phyloP scores from a whole-genome alignment of 768 basidiomycete species.

The Pisolithus sp. region DNA sequence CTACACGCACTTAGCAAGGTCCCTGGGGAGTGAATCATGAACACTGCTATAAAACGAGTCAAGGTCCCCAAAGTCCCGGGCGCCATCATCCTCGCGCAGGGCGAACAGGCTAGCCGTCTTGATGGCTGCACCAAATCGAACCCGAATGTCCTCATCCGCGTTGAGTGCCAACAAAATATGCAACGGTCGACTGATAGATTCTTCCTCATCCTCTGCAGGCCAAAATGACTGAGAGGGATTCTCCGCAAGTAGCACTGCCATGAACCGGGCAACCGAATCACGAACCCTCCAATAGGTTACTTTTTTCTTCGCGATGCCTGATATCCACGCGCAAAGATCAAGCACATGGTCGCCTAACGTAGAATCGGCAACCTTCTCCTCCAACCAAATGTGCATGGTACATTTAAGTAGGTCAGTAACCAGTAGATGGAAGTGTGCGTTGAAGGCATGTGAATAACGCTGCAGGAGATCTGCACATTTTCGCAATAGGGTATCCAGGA shows the following conservation, averaged over 20 bases:
- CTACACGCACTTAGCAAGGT: constrained; percentile 45
- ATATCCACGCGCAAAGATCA: constrained; percentile 50
- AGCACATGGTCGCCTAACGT: constrained; percentile 42
- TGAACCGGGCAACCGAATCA: constrained; percentile 55
- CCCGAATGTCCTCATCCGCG: constrained; percentile 73
- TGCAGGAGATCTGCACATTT: constrained; percentile 46
- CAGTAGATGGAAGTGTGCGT: constrained; percentile 46
- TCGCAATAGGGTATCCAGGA: constrained; percentile 48
- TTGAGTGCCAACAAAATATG: constrained; percentile 46
- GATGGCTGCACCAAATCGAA: constrained; percentile 70
- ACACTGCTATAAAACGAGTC: constrained; percentile 41
- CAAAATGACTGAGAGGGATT: constrained; percentile 53
- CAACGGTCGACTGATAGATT: constrained; percentile 33
- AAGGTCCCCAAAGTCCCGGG: constrained; percentile 14
- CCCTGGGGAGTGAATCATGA: constrained; percentile 35
- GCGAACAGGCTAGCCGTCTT: constrained; percentile 55
- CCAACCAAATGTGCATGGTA: constrained; percentile 56
- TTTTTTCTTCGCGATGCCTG: constrained; percentile 31
- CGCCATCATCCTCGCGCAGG: constrained; percentile 30
- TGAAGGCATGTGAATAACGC: constrained; percentile 49
- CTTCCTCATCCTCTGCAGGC: constrained; percentile 27
- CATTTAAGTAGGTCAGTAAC: constrained; percentile 57
- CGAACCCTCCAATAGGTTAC: constrained; percentile 63
- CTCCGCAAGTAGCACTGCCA: constrained; percentile 54
- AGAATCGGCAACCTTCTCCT: constrained; percentile 19